A percentile compares a stretch with the other conserved stretches of the same genome.
Conservation (phyloP, 148 eudicot species). For the Rhododendron kiyosumense region DNA sequence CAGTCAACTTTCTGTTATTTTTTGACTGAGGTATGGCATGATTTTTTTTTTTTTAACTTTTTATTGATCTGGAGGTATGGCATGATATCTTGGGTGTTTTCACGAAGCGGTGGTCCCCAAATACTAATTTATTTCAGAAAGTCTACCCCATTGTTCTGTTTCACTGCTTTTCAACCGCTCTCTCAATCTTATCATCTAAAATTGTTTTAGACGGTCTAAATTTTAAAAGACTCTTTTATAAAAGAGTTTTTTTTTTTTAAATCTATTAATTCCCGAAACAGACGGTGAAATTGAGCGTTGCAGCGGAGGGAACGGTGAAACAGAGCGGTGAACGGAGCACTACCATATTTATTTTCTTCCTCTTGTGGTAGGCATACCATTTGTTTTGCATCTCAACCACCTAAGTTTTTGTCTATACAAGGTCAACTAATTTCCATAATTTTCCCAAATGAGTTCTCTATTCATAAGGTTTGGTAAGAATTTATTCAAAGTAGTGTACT, state of each 20-base stretch:
- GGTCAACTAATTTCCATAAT: not conserved
- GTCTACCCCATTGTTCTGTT: too few relatives aligned
- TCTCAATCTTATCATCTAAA: too few relatives aligned
- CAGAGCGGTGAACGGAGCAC: too few relatives aligned
- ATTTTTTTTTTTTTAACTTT: not conserved
- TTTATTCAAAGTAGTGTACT: not conserved
- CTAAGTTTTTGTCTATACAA: not conserved
- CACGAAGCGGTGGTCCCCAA: not conserved
- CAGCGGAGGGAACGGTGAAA: too few relatives aligned
- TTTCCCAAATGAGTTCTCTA: not conserved
- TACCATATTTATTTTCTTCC: not conserved
- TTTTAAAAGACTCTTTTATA: too few relatives aligned
- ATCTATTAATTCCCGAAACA: too few relatives aligned
- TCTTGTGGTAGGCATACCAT: not conserved
- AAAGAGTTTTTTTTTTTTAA: too few relatives aligned
- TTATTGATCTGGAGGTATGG: not conserved
- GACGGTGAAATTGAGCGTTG: too few relatives aligned
- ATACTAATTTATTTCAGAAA: not conserved
- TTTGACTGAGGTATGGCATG: not conserved
- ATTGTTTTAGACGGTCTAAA: too few relatives aligned
- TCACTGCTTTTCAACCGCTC: too few relatives aligned
- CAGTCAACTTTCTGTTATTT: not conserved
- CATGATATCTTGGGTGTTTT: not conserved
- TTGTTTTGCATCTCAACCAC: not conserved
- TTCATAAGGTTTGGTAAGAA: not conserved